These are phyloP conservation scores for Berkeleyomyces rouxiae DNA, from an alignment of 2,329 filamentous ascomycete genomes.

Conservation along the genomic window DNA sequence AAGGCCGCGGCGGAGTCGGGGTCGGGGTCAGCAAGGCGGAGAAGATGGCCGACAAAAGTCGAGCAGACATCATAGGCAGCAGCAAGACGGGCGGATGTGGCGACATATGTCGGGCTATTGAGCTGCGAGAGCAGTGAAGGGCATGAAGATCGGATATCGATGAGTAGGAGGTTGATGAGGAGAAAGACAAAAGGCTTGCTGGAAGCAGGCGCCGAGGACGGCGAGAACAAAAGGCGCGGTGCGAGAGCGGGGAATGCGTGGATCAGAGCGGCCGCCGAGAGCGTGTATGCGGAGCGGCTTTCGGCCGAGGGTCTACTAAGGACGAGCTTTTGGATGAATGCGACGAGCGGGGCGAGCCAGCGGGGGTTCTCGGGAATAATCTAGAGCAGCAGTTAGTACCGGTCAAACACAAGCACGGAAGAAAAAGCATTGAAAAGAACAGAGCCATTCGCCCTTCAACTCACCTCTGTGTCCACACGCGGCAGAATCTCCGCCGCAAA, in stretches of 20 bases:
- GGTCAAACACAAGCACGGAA: not conserved
- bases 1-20: constrained; percentile 6
- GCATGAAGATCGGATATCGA: constrained; percentile 47
- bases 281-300: constrained; percentile 41
- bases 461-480: constrained; percentile 31
- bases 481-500: constrained; percentile 39
- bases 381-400: constrained; percentile 21
- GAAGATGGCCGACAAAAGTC: constrained; percentile 40
- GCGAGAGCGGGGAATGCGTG: constrained; percentile 33
- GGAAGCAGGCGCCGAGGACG: constrained; percentile 17
- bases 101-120: constrained; percentile 36
- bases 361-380: constrained; percentile 30
- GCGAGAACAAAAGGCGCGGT: constrained; percentile 35
- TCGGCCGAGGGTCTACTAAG: constrained; percentile 36
- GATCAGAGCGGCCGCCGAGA: constrained; percentile 40
- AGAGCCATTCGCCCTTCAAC: constrained; percentile 13
- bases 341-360: constrained; percentile 35
- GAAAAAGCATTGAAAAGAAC: not conserved
- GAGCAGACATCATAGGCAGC: constrained; percentile 47
- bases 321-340: constrained; percentile 36
- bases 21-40: constrained; percentile 34
- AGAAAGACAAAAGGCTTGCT: constrained; percentile 44
- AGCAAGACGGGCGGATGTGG: constrained; percentile 36
- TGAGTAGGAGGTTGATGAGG: constrained; percentile 46
- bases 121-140: constrained; percentile 42